A percentile compares a stretch with the other conserved stretches of the same genome.
Conservation (phyloP, 2,329 filamentous ascomycete species). For the Venturia effusa region DNA sequence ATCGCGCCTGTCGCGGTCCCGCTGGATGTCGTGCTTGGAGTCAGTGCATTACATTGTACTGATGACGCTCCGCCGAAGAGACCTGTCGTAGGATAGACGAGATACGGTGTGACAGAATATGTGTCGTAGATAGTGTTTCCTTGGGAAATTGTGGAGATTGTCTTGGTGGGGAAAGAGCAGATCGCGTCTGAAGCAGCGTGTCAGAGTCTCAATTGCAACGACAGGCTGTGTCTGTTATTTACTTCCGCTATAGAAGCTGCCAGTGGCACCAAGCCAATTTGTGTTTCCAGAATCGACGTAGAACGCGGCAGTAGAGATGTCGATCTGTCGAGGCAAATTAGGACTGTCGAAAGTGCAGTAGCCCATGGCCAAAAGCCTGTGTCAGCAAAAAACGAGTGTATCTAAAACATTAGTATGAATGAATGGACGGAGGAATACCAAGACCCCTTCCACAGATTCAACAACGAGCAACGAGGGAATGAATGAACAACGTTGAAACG, state of each 20-base stretch:
- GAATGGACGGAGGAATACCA: slow-evolving; percentile 3
- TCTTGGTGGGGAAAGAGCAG: not conserved
- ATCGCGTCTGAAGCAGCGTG: not conserved
- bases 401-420: not conserved
- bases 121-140: not conserved
- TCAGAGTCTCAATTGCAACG: not conserved
- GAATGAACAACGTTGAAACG: not conserved
- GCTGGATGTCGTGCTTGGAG: not conserved
- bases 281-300: slow-evolving; percentile 4
- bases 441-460: not conserved
- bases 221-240: not conserved
- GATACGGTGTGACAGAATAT: not conserved
- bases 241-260: not conserved
- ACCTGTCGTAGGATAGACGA: not conserved
- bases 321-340: not conserved
- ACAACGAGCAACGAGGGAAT: not conserved
- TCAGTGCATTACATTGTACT: not conserved
- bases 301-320: not conserved
- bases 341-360: not conserved
- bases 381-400: not conserved
- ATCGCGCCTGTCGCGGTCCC: not conserved
- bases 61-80: not conserved
- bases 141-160: not conserved
- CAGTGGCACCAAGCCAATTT: not conserved
- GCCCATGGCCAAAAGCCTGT: not conserved